Base-by-base conservation (phyloP, 148 eudicot species). In the Hydrangea macrophylla region DNA sequence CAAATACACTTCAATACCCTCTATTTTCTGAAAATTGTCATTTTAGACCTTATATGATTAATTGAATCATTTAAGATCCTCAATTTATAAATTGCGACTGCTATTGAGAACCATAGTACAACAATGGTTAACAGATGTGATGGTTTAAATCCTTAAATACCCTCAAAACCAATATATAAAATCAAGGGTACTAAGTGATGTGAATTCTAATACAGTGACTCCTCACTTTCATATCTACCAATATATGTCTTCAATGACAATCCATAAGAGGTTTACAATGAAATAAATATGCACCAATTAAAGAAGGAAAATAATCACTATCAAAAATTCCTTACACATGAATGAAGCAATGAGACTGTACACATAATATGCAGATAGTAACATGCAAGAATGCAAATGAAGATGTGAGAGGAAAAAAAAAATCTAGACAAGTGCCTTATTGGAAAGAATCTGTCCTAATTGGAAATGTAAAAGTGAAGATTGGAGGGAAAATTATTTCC, bases 311-410 rank as follows among this genome's bases (percentile, higher is more conserved):
- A 48, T n/a, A 6, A 70, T 20, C 64, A 70, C 78, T 71, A 68
- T 72, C 79, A 78, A 81, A 81, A 81, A 74, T 81, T 74, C 76
- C 76, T 81, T 78, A 78, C 75, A 81, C 82, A 78, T 74, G 84
- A 81, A 81, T 81, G 79, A 81, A 79, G 81, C 74, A 77, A 81
- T 81, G 84, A 78, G 70, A 72, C 84, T 81, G 84, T 81, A 81
- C 84, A 78, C 81, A n/a, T 68, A 69, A 78, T 77, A 68, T 77
- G 81, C 75, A 76, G 71, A 44, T 60, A 28, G 73, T 70, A 55
- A 74, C 55, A 74, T 53, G 76, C 81, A 77, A 73, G 75, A 74
- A 78, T 70, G n/a, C n/a, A n/a, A n/a, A n/a, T n/a, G n/a, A n/a
- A n/a, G n/a, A n/a, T n/a, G n/a, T n/a, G n/a, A n/a, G 36, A 66